phyloP scores from a whole-genome alignment of 1,284 basidiomycete species.

The Sporisorium iseilematis-ciliati region DNA sequence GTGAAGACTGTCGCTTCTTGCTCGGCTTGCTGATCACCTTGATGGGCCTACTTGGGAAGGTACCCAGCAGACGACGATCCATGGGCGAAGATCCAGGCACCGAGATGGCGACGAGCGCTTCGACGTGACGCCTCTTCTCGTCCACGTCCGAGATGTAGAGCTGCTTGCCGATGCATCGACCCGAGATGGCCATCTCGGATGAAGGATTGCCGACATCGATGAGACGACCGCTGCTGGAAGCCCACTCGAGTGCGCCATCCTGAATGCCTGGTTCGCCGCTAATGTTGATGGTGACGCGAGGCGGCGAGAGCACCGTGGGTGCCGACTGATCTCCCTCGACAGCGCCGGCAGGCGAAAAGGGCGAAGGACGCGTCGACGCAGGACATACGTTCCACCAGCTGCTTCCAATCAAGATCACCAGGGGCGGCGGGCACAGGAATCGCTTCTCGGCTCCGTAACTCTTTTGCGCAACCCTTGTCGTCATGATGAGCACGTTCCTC shows the following conservation, averaged over 20 bases:
- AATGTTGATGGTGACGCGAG: conserved; percentile 87
- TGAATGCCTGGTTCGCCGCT: conserved; percentile 88
- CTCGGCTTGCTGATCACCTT: conserved; percentile 81
- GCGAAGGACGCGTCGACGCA: conserved; percentile 63
- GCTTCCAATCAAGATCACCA: conserved; percentile 91
- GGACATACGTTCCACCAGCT: conserved; percentile 81
- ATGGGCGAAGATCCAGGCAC: conserved; percentile 77
- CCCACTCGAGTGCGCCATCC: conserved; percentile 86
- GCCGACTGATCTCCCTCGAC: conserved; percentile 48
- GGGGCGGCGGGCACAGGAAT: conserved; percentile 95
- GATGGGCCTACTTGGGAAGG: conserved; percentile 90
- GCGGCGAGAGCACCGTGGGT: conserved; percentile 78
- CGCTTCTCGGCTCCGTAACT: conserved; percentile 96
- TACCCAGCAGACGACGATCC: conserved; percentile 78
- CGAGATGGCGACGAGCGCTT: conserved; percentile 75
- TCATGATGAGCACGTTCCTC: conserved; percentile 93
- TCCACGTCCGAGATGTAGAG: conserved; percentile 86
- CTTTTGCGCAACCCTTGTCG: conserved; percentile 95
- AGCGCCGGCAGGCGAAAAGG: conserved; percentile 59
- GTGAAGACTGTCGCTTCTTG: conserved; percentile 90
- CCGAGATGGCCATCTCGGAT: conserved; percentile 70
- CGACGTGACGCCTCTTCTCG: conserved; percentile 62
- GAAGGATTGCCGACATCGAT: conserved; percentile 79
- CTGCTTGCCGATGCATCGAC: conserved; percentile 88
- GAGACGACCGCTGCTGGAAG: conserved; percentile 81